Conservation (phyloP, 2,329 filamentous ascomycete species). For the Fusarium clavum region DNA sequence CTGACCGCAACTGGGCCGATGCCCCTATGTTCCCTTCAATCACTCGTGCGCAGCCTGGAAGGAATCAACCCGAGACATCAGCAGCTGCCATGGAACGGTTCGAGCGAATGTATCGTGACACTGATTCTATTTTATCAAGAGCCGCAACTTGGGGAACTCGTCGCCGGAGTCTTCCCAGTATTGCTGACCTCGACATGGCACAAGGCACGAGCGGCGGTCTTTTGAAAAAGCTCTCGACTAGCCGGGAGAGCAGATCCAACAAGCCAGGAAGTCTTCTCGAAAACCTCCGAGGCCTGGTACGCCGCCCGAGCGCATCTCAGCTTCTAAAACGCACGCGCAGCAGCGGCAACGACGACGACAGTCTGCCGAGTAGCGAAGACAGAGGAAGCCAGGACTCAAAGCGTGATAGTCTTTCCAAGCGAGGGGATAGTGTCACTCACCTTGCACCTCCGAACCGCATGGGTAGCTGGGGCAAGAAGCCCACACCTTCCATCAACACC, state of each 20-base stretch:
- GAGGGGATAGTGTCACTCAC: conserved; percentile 57
- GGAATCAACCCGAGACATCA: conserved; percentile 62
- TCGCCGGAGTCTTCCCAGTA: conserved; percentile 71
- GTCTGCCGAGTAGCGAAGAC: conserved; percentile 39
- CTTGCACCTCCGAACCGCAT: conserved; percentile 65
- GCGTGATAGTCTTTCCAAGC: conserved; percentile 51
- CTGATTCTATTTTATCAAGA: conserved; percentile 68
- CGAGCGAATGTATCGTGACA: conserved; percentile 64
- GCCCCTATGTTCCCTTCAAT: conserved; percentile 62
- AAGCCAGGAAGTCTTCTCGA: conserved; percentile 62
- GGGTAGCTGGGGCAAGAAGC: conserved; percentile 64
- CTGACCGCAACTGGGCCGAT: conserved; percentile 62
- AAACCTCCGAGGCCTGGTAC: conserved; percentile 62
- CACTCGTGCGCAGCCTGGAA: conserved; percentile 44
- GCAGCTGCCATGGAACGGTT: conserved; percentile 66
- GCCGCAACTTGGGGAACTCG: conserved; percentile 78
- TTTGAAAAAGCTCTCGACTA: conserved; percentile 70
- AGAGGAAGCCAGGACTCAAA: conserved; percentile 46
- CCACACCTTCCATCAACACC: conserved; percentile 68
- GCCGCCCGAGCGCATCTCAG: conserved; percentile 60
- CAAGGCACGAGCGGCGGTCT: conserved; percentile 70
- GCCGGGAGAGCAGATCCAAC: conserved; percentile 58
- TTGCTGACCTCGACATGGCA: conserved; percentile 65
- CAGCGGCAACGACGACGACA: conserved; percentile 49
- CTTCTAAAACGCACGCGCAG: conserved; percentile 62